Base-by-base conservation (phyloP, 768 basidiomycete genomes). In the Brasilioporus rufonigricans region DNA sequence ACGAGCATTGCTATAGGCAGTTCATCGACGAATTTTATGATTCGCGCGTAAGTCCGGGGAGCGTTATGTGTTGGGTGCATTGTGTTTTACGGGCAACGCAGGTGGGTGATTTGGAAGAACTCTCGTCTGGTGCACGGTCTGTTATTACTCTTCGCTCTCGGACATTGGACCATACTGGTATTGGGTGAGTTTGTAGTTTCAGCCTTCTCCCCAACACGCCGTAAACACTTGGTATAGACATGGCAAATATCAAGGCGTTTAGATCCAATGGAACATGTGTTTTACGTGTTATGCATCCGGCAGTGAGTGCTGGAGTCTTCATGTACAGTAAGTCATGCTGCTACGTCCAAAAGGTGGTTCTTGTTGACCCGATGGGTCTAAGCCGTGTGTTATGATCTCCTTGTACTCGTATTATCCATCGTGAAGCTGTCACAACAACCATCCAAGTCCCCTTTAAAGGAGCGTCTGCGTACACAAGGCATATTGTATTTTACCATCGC, bases 51-150 rank as follows among this genome's bases (percentile, higher is more conserved):
- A 44, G 67, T 50, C 31, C 16, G n/a, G n/a, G n/a, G n/a, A 8
- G 2, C 23, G 13, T 29, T 19, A 9, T 23, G 14, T 19, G 5
- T 36, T 35, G 10, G 4, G n/a, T n/a, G n/a, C n/a, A n/a, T n/a
- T n/a, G n/a, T n/a, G n/a, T n/a, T n/a, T n/a, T n/a, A n/a, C n/a
- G n/a, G n/a, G n/a, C n/a, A n/a, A 6, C 26, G 3, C 12, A 68
- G 68, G 44, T 69, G 68, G 68, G 46, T 65, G n/a, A 58, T 68
- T 27, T 68, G 68, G 67, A 63, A 50, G 39, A 18, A 48, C 18
- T 59, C 58, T 1, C 52, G 45, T 31, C 31, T 29, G 5, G 53
- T 68, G 24, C 55, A 65, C 21, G 1, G 33, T 10, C 7, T 70
- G 21, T 32, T 68, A 5, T 8, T 35, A 23, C 7, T 60, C 5